Evolutionary conservation across 2,329 filamentous ascomycete genomes (phyloP), one percentile per base, ranked within the genome.

Genomic region (Zymoseptoria crescenta): DNA sequence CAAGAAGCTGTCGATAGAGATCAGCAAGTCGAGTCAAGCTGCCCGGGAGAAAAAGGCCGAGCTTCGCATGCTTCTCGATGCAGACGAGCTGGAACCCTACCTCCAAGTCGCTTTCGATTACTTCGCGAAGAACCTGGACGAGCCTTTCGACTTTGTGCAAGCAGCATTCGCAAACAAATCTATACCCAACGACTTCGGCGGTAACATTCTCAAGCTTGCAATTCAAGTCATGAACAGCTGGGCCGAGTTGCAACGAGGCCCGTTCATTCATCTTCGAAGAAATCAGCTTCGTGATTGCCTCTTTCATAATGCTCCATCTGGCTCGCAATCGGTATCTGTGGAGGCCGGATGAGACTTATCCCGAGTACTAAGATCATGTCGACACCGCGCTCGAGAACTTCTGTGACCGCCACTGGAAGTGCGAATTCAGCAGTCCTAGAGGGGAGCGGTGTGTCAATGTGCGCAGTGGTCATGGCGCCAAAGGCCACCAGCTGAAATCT

Each of bases 101-200:
- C 65, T 81, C 0, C 73, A 79, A 60, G 68, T 63, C 16, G 79
- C 75, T 0, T 80, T 79, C 61, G 74, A 78, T 51, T 79, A 81
- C 59, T 81, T 78, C 55, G 65, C 76, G 1, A 64, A 64, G 0
- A 67, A 70, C 8, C 66, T 79, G 0, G 70, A 77, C 49, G 67
- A 56, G 0, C 76, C 79, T 1, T 81, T 81, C 63, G 74, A 81
- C 63, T 80, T 81, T 59, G 72, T 80, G 2, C 65, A 77, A 30
- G 73, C 72, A 2, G 72, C 76, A 2, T 73, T 76, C 13, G 61
- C 61, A 2, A 72, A 74, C 50, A 78, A 70, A 54, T 76, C 76
- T 0, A 76, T 81, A 20, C 74, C 76, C 1, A 55, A 63, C 0
- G 70, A 77, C 52, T 78, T 80, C 66, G 74, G 74, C 3, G 77